Base-by-base conservation (phyloP, 495 filamentous ascomycete species). In the Tuber umbilicatum region DNA sequence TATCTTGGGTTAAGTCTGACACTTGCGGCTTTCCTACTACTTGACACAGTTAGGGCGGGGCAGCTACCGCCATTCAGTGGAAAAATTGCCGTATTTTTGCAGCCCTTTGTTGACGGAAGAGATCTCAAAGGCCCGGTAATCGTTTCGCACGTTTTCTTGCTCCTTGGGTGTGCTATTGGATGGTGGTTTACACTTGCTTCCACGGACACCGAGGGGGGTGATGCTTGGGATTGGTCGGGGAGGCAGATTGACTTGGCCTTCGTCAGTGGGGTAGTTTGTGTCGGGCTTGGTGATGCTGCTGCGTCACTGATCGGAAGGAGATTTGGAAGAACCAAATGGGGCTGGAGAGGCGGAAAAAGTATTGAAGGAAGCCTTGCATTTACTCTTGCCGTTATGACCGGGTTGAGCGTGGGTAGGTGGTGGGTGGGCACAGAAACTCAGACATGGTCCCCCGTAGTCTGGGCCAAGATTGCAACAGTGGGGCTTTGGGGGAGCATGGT, bases 321-420 rank as follows among this genome's bases (percentile, higher is more conserved):
- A 16, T 94, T 89, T 82, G 96, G 95, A 23, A 88, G 88, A 35
- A 87, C 88, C 19, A 97, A 97, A 86, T 99, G 95, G 95, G 88
- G 94, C 68, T 99, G 95, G 95, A 91, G 92, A 40, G 95, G 95
- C 21, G 95, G 94, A 5, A 99, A 98, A 84, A 97, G 93, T 71
- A 85, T 99, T 2, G 94, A 98, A 83, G 95, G 95, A 38, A 95
- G 92, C 78, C 76, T 90, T 38, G 95, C 95, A 23, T 98, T 99
- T 84, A 90, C 89, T 10, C 84, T 84, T 31, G 94, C 94, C 7
- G 95, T 98, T 37, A 89, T 89, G 64, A 73, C 86, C 39, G 96
- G 94, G 2, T 84, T 97, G 73, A 82, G 89, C 70, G 83, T 87
- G n/a, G 92, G 90, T 45, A 91, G 90, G 79, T 78, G 85, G 38